Evolutionary conservation across 2,329 filamentous ascomycete species (phyloP).

Genomic region (Colletotrichum higginsianum): DNA sequence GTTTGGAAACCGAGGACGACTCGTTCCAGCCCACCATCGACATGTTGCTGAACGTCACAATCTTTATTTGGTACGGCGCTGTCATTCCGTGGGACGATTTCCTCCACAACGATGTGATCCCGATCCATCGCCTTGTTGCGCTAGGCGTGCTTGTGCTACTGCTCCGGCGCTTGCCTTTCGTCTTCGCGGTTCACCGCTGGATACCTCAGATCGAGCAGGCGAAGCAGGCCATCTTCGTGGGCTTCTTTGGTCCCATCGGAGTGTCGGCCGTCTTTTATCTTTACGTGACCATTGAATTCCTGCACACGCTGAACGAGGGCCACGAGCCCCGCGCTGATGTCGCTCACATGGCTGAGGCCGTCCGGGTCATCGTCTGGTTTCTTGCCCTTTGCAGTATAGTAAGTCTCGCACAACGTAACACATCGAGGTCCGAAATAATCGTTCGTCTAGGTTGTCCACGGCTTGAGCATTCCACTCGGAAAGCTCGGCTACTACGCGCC

Average conservation of each 20-base stretch:
- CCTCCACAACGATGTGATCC: constrained; percentile 75
- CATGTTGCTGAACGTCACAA: constrained; percentile 89
- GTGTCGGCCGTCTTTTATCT: constrained; percentile 93
- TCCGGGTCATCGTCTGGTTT: constrained; percentile 88
- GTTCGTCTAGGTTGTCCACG: constrained; percentile 77
- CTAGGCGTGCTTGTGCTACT: constrained; percentile 84
- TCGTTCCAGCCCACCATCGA: constrained; percentile 95
- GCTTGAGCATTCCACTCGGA: constrained; percentile 83
- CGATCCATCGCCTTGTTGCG: constrained; percentile 79
- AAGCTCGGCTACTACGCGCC: constrained; percentile 77
- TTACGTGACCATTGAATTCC: constrained; percentile 84
- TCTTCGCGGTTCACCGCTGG: constrained; percentile 79
- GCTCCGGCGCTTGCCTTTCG: constrained; percentile 82
- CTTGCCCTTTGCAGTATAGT: constrained; percentile 86
- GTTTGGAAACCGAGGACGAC: constrained; percentile 89
- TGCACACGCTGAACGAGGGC: constrained; percentile 71
- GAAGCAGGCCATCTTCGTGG: constrained; percentile 86
- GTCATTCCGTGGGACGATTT: constrained; percentile 87
- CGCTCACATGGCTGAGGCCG: constrained; percentile 73
- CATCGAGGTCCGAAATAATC: constrained; percentile 36
- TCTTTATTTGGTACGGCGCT: constrained; percentile 94
- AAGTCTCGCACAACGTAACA: constrained; percentile 54
- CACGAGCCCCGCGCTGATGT: constrained; percentile 77
- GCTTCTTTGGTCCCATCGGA: constrained; percentile 94
- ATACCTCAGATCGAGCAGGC: constrained; percentile 85